phyloP scores from a whole-genome alignment of 2,329 filamentous ascomycete species.

The Cryphonectria japonica region DNA sequence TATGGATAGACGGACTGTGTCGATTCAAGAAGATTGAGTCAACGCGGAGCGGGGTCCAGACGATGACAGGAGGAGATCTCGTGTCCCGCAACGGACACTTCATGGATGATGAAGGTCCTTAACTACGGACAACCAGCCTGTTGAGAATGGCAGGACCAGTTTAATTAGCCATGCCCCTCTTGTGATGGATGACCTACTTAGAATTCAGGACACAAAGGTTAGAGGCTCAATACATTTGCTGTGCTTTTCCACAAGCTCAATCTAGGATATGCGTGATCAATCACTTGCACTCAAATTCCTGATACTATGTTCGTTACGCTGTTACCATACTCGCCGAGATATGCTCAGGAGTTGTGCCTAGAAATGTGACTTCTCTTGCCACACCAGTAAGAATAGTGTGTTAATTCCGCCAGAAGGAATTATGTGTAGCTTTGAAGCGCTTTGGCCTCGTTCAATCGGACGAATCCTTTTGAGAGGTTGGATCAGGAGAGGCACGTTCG shows the following conservation, averaged over 20 bases:
- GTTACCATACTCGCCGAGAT: background rate
- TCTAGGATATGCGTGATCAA: background rate
- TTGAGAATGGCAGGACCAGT: background rate
- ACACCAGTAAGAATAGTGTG: background rate
- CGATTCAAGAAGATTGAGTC: background rate
- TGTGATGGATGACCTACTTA: background rate
- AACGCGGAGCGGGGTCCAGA: background rate
- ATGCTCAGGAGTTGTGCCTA: background rate
- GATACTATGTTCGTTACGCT: background rate
- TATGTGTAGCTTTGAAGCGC: no score
- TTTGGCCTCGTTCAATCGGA: no score
- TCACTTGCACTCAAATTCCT: no score
- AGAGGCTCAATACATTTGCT: background rate
- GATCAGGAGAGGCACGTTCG: background rate
- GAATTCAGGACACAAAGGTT: background rate
- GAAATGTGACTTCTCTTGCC: background rate
- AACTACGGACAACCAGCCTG: background rate
- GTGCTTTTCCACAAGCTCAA: background rate
- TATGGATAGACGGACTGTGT: background rate
- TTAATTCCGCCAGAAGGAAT: no score
- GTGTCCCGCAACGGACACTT: background rate
- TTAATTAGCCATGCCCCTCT: background rate
- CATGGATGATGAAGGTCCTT: background rate
- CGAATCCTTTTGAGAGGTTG: no score
- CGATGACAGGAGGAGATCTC: background rate